Conservation (phyloP, 495 filamentous ascomycete genomes). For the Daldinia bambusicola region DNA sequence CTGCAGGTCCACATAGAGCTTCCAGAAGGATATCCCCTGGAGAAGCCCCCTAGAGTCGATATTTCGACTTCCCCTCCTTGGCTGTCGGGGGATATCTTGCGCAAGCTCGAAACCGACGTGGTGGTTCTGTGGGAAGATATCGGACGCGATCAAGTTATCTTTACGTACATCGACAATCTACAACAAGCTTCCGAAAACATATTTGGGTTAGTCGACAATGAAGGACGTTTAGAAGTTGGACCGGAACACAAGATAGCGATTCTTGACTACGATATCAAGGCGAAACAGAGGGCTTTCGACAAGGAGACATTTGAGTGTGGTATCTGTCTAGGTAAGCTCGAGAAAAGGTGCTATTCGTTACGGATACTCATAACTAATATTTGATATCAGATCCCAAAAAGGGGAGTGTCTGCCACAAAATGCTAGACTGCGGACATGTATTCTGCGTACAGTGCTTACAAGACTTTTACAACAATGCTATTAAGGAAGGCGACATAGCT, state of each 20-base stretch:
- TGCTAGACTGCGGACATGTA: conserved; percentile 85
- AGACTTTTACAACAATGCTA: conserved; percentile 88
- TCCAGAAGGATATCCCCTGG: conserved; percentile 78
- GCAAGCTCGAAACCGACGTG: conserved; percentile 69
- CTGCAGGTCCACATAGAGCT: conserved; percentile 74
- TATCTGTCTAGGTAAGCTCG: conserved; percentile 72
- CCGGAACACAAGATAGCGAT: conserved; percentile 74
- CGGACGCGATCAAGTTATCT: conserved; percentile 80
- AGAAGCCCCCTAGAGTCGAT: conserved; percentile 71
- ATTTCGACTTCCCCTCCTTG: conserved; percentile 74
- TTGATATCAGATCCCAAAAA: conserved; percentile 83
- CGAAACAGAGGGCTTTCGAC: conserved; percentile 78
- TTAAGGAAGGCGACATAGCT: conserved; percentile 83
- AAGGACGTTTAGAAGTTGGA: conserved; percentile 63
- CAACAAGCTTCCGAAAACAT: conserved; percentile 80
- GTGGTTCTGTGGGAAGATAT: conserved; percentile 81
- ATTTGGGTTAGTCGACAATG: conserved; percentile 73
- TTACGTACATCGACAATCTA: conserved; percentile 85
- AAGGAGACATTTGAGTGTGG: conserved; percentile 89
- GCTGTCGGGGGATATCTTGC: conserved; percentile 69
- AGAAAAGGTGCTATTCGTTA: conserved; percentile 10
- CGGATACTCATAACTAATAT: conserved; percentile 39
- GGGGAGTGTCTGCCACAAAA: conserved; percentile 78
- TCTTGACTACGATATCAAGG: conserved; percentile 80
- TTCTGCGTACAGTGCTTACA: conserved; percentile 88